Evolutionary conservation across 169 alveolate genomes (phyloP).

Genomic region (Plasmodium gonderi): DNA sequence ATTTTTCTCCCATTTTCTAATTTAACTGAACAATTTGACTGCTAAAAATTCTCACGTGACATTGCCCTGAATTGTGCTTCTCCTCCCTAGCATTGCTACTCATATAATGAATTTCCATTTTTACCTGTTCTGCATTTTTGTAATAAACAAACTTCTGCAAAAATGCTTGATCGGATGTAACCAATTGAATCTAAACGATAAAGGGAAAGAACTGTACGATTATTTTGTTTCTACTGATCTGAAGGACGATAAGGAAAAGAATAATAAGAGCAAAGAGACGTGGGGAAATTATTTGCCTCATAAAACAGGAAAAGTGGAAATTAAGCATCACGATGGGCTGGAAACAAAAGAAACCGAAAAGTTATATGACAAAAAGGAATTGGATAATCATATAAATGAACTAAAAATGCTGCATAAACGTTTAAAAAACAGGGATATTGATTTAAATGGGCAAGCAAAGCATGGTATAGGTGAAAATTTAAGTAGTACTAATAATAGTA

Average conservation of each 20-base stretch:
- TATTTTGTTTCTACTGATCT: neutral
- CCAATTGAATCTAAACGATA: conserved; percentile 3
- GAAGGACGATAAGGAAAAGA: neutral
- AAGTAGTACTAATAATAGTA: neutral
- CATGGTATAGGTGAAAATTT: neutral
- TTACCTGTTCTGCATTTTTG: conserved; percentile 7
- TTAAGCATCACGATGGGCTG: conserved; percentile 10
- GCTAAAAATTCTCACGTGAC: neutral
- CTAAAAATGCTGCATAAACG: conserved; percentile 4
- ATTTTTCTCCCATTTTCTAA: neutral
- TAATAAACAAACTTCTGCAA: conserved; percentile 6
- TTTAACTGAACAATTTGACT: neutral
- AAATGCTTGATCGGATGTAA: neutral
- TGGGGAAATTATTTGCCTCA: neutral
- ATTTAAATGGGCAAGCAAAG: neutral
- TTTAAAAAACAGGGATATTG: neutral
- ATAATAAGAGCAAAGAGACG: neutral
- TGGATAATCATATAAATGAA: neutral
- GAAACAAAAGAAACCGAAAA: neutral
- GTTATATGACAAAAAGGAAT: neutral
- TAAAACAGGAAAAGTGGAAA: neutral
- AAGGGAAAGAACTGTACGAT: conserved; percentile 3
- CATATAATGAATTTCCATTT: conserved; percentile 21
- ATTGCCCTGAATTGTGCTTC: too few species aligned
- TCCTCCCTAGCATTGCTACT: neutral